phyloP scores from a whole-genome alignment of 2,329 filamentous ascomycete genomes.

The Penicillium sp. region DNA sequence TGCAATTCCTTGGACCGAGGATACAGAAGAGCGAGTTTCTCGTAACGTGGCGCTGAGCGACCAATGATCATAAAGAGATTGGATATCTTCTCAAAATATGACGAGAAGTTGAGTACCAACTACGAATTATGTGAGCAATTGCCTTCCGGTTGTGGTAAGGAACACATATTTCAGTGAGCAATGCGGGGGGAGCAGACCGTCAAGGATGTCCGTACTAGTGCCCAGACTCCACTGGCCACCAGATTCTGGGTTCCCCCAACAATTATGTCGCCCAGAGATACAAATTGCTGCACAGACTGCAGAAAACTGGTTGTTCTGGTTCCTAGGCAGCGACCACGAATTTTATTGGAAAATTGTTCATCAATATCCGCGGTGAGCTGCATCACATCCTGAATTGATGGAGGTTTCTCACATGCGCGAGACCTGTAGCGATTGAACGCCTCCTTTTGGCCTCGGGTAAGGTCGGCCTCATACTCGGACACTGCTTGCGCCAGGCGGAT shows the following conservation, averaged over 20 bases:
- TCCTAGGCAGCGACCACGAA: slow-evolving; percentile 37
- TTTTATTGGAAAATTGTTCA: slow-evolving; percentile 7
- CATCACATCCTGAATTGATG: slow-evolving; percentile 41
- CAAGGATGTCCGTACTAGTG: slow-evolving; percentile 44
- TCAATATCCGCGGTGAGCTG: slow-evolving; percentile 44
- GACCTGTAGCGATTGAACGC: background rate
- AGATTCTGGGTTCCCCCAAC: slow-evolving; percentile 49
- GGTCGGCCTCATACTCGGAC: slow-evolving; percentile 40
- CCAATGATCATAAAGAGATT: slow-evolving; percentile 45
- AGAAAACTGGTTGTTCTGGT: slow-evolving; percentile 47
- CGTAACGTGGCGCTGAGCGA: slow-evolving; percentile 41
- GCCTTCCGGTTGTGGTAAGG: background rate
- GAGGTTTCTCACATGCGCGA: slow-evolving; percentile 23
- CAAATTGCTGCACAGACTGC: slow-evolving; percentile 46
- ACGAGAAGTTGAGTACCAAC: slow-evolving; percentile 29
- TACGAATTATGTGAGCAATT: slow-evolving; percentile 1
- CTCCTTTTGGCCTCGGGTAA: slow-evolving; percentile 39
- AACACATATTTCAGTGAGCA: background rate
- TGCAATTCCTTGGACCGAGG: slow-evolving; percentile 40
- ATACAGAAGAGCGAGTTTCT: slow-evolving; percentile 43
- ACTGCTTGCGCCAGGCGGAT: slow-evolving; percentile 41
- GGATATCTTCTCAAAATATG: slow-evolving; percentile 44
- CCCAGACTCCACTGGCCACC: slow-evolving; percentile 49
- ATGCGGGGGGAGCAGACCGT: slow-evolving; percentile 32
- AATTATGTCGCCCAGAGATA: slow-evolving; percentile 42